Evolutionary conservation across 805 yeast genomes (phyloP).

Genomic region (Spathaspora girioi): DNA sequence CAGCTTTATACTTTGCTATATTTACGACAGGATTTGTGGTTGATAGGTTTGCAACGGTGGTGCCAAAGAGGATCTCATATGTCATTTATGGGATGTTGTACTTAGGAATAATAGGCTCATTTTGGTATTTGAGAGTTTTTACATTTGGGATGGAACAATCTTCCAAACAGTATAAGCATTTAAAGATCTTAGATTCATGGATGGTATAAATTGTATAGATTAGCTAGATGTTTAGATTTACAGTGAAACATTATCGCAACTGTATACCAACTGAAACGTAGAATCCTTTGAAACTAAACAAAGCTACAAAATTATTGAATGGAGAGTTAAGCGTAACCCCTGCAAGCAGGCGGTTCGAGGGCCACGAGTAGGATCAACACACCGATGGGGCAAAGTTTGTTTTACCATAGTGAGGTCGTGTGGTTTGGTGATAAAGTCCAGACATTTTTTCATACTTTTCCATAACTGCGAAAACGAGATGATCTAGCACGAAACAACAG

Average conservation of each 20-base stretch:
- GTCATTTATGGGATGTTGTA: constrained; percentile 46
- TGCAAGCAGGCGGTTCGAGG: no score
- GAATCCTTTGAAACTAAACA: no score
- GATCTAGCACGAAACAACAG: neutral
- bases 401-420: neutral
- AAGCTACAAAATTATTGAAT: no score
- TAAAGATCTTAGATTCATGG: constrained; percentile 29
- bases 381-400: no score
- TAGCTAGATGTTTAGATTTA: neutral
- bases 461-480: neutral
- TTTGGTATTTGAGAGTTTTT: constrained; percentile 60
- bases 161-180: constrained; percentile 23
- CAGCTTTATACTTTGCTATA: constrained; percentile 59
- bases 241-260: neutral
- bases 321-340: no score
- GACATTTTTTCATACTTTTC: neutral
- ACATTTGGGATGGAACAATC: constrained; percentile 72
- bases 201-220: constrained; percentile 2
- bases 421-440: neutral
- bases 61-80: constrained; percentile 12
- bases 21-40: constrained; percentile 61
- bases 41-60: constrained; percentile 30
- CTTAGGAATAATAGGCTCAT: constrained; percentile 50
- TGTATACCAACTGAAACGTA: no score
- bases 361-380: no score